These are phyloP conservation scores for Penicillium palitans DNA, from an alignment of 2,329 filamentous ascomycete genomes.

Conservation along the genomic window DNA sequence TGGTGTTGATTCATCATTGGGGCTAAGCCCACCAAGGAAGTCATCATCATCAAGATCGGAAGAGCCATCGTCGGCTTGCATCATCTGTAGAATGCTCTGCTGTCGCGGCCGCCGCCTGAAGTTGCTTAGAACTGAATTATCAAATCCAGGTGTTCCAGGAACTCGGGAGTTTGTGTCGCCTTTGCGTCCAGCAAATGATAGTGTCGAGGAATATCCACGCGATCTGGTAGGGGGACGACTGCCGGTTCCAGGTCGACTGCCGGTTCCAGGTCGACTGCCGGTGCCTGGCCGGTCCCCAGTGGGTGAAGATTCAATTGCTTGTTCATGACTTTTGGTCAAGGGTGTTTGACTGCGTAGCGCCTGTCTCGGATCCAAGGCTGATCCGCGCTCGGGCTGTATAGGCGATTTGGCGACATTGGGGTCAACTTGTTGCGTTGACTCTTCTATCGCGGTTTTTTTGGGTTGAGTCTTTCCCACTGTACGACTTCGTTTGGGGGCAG, in stretches of 20 bases:
- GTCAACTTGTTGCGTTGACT: slow-evolving; percentile 11
- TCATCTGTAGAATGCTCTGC: slow-evolving; percentile 47
- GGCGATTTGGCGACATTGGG: slow-evolving; percentile 16
- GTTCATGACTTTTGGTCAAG: slow-evolving; percentile 32
- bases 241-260: slow-evolving; percentile 36
- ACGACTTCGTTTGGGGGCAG: slow-evolving; percentile 26
- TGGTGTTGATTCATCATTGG: slow-evolving; percentile 49
- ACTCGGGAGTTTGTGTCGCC: slow-evolving; percentile 38
- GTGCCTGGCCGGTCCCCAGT: slow-evolving; percentile 33
- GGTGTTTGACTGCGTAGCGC: slow-evolving; percentile 35
- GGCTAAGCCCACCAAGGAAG: slow-evolving; percentile 45
- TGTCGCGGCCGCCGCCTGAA: slow-evolving; percentile 47
- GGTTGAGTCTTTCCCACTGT: slow-evolving; percentile 13
- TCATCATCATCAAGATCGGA: slow-evolving; percentile 43
- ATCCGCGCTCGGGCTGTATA: slow-evolving; percentile 14
- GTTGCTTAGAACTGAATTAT: slow-evolving; percentile 46
- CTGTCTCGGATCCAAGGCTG: slow-evolving; percentile 21
- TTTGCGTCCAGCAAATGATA: slow-evolving; percentile 41
- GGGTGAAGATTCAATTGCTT: slow-evolving; percentile 40
- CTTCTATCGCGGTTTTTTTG: slow-evolving; percentile 4
- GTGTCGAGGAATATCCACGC: slow-evolving; percentile 43
- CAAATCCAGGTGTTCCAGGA: slow-evolving; percentile 44
- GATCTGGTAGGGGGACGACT: slow-evolving; percentile 40
- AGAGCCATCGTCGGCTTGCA: slow-evolving; percentile 44
- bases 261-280: slow-evolving; percentile 36